These are phyloP conservation scores for Penicillium roqueforti DNA, from an alignment of 495 filamentous ascomycete genomes.

Conservation along the genomic window DNA sequence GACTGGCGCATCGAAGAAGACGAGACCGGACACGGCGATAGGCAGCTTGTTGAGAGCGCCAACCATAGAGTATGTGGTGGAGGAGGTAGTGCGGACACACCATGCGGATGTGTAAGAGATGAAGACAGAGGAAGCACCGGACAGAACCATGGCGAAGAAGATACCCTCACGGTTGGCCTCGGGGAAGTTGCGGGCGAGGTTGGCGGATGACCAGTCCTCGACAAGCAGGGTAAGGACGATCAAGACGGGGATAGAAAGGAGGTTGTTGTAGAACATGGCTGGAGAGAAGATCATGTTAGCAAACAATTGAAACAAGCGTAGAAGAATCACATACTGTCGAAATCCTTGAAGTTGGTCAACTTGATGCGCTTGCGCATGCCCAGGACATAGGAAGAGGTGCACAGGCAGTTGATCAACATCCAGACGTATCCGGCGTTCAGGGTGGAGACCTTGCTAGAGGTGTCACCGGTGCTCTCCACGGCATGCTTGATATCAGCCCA, in stretches of 20 bases:
- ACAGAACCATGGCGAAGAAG: conserved; percentile 86
- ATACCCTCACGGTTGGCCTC: conserved; percentile 65
- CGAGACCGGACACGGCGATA: conserved; percentile 80
- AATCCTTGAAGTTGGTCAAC: conserved; percentile 99
- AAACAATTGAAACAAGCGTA: background rate
- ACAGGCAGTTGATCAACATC: conserved; percentile 98
- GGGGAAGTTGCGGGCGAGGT: conserved; percentile 87
- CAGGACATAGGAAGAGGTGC: conserved; percentile 84
- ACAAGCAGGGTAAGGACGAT: conserved; percentile 74
- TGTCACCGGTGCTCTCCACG: conserved; percentile 55
- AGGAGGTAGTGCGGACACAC: conserved; percentile 95
- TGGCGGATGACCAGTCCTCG: conserved; percentile 88
- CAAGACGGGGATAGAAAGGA: conserved; percentile 92
- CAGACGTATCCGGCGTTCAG: conserved; percentile 95
- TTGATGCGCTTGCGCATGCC: conserved; percentile 98
- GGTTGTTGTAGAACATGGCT: conserved; percentile 99
- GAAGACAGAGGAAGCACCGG: conserved; percentile 88
- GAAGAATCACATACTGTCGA: conserved; percentile 73
- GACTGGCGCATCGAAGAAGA: conserved; percentile 93
- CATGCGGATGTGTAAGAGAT: conserved; percentile 98
- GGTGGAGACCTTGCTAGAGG: conserved; percentile 74
- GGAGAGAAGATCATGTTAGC: conserved; percentile 27
- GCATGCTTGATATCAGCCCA: conserved; percentile 98
- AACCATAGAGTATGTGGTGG: conserved; percentile 98
- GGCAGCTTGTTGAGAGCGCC: conserved; percentile 97